phyloP scores from a whole-genome alignment of 179 eudicot species.

The Dionaea muscipula region DNA sequence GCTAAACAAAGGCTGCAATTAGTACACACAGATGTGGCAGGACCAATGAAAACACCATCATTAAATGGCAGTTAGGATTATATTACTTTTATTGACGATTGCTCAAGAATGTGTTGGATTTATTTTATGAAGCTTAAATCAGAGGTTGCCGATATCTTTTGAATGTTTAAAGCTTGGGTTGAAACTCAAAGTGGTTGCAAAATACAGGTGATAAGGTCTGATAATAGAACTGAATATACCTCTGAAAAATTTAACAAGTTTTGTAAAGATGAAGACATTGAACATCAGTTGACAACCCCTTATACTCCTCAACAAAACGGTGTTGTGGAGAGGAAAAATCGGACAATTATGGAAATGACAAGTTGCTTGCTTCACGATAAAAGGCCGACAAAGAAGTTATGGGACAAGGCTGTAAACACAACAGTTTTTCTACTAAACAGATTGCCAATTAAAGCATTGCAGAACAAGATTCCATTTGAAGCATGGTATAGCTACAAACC shows the following conservation, averaged over 20 bases:
- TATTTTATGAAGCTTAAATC: constrained; percentile 14
- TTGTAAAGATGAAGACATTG: neutral
- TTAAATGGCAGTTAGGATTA: constrained; percentile 1
- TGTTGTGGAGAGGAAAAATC: constrained; percentile 6
- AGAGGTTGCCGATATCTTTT: neutral
- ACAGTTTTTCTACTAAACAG: neutral
- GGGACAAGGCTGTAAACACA: constrained; percentile 4
- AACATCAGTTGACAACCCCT: constrained; percentile 6
- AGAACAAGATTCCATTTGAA: constrained; percentile 4
- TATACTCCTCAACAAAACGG: constrained; percentile 10
- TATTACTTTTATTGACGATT: constrained; percentile 13
- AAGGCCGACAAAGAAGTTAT: neutral
- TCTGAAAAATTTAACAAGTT: neutral
- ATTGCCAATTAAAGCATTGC: constrained; percentile 3
- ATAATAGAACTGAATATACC: neutral
- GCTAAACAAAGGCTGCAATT: constrained; percentile 11
- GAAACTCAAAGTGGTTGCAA: neutral
- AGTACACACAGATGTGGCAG: constrained; percentile 9
- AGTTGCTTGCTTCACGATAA: constrained; percentile 6
- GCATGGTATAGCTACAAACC: constrained; percentile 12
- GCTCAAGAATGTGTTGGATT: constrained; percentile 12
- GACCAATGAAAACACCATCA: constrained; percentile 12
- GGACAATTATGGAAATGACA: neutral
- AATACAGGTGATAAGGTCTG: neutral
- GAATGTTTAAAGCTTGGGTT: neutral